phyloP scores from a whole-genome alignment of 164 flowering plant genomes.

The Berberis vulgaris region DNA sequence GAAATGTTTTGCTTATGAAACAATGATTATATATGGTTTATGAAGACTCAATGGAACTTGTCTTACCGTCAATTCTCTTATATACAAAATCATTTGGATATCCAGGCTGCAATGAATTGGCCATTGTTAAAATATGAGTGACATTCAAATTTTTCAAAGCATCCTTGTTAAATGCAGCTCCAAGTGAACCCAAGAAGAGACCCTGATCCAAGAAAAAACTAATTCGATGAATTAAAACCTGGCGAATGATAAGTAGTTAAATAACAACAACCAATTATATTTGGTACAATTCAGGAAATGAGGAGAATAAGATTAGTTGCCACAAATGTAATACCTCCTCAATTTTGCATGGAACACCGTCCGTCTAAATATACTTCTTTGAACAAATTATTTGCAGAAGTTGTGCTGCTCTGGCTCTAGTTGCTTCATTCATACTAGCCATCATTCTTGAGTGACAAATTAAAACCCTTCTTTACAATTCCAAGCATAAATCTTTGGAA shows the following conservation, averaged over 20 bases:
- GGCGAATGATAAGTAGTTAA: too few species aligned
- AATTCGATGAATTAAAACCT: neutral
- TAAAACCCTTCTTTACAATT: too few species aligned
- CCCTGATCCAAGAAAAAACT: constrained; percentile 33
- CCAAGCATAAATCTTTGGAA: too few species aligned
- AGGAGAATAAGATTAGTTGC: neutral
- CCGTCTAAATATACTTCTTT: constrained; percentile 29
- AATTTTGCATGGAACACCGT: constrained; percentile 49
- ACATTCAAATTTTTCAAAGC: constrained; percentile 49
- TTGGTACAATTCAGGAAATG: neutral
- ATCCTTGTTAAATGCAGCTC: constrained; percentile 60
- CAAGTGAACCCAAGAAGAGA: constrained; percentile 76
- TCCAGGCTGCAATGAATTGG: constrained; percentile 29
- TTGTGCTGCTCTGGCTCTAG: constrained; percentile 23
- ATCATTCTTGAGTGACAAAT: constrained; percentile 8
- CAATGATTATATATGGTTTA: too few species aligned
- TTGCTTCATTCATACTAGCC: constrained; percentile 25
- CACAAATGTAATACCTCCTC: constrained; percentile 45
- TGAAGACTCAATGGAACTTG: constrained; percentile 1
- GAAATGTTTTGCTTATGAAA: too few species aligned
- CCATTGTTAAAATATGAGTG: constrained; percentile 70
- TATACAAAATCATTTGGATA: constrained; percentile 50
- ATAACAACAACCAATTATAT: too few species aligned
- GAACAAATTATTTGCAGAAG: constrained; percentile 27
- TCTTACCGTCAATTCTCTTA: constrained; percentile 52